Base-by-base conservation (phyloP, 2,329 filamentous ascomycete genomes). In the Xylaria sp. region DNA sequence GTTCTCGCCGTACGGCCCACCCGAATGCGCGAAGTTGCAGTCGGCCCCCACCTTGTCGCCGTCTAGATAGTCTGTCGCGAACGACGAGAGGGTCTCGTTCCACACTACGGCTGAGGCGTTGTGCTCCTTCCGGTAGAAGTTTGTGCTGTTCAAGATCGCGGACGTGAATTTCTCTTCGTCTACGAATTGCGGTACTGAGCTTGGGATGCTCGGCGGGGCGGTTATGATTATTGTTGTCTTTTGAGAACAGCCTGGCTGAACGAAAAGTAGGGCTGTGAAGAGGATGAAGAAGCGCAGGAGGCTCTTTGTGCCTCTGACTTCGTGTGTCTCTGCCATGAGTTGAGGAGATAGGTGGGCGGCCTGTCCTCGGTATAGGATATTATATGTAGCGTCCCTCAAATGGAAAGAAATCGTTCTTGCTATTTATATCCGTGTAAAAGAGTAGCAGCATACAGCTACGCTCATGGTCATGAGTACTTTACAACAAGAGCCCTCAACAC, bases 1-100 rank as follows among this genome's bases (percentile, higher is more conserved):
- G 78, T 94, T 94, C 80, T 94, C 92, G 74, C 92, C 92, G 69
- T 89, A 89, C 0, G 89, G 87, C 0, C 89, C 89, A 63, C 84
- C 84, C 70, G 82, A 87, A 79, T 91, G 89, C 60, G 60, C 66
- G 57, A 72, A 70, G 3, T n/a, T 34, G 65, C 68, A 70, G 48
- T 36, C 43, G 0, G 7, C 15, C 13, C 60, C 66, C 2, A 46
- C 59, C 10, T 7, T 87, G 39, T 71, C 70, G 67, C 75, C 72
- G 65, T 71, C 75, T 18, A 87, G 80, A 73, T 87, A 92, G 1
- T 80, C 74, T 4, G 72, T 68, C 0, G 90, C 89, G 68, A 84
- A 89, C 3, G 77, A 73, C 1, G 86, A 73, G 7, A 91, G 83
- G 0, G 89, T 90, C 6, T 79, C 74, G 80, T 94, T 93, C 91